Evolutionary conservation across 257 asterid genomes (phyloP).

Genomic region (Jasminum sambac): DNA sequence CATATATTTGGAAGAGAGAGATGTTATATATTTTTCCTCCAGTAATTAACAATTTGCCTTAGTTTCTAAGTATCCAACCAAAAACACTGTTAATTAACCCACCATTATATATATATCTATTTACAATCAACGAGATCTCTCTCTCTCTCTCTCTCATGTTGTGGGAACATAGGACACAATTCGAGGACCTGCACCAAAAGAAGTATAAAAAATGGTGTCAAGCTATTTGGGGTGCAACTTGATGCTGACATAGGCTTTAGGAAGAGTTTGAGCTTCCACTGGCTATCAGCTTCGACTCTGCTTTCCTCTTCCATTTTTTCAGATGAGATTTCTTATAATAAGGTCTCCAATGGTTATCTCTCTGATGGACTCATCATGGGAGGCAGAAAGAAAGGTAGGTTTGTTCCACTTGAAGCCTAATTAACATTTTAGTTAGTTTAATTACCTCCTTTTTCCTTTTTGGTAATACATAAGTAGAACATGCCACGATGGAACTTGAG

Average conservation of each 20-base stretch:
- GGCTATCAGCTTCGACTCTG: slow-evolving; percentile 17
- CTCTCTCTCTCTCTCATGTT: slow-evolving; percentile 14
- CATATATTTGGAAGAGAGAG: not conserved
- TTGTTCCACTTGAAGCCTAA: not conserved
- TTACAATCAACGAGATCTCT: not conserved
- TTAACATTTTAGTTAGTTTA: not conserved
- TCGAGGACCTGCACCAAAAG: slow-evolving; percentile 24
- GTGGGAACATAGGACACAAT: slow-evolving; percentile 26
- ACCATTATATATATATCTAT: not conserved
- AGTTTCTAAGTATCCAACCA: slow-evolving; percentile 1
- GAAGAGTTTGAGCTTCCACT: slow-evolving; percentile 33
- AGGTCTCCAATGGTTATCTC: slow-evolving; percentile 26
- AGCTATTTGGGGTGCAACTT: slow-evolving; percentile 23
- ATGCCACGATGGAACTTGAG: not conserved
- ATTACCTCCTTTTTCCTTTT: too few species aligned
- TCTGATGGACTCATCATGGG: slow-evolving; percentile 24
- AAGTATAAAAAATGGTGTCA: not conserved
- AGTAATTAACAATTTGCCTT: not conserved
- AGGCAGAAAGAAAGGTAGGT: too few species aligned
- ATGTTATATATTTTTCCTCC: not conserved
- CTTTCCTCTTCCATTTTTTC: not conserved
- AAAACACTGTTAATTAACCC: not conserved
- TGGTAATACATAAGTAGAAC: too few species aligned
- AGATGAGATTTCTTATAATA: slow-evolving; percentile 10
- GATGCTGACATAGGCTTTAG: slow-evolving; percentile 13